Conservation (phyloP, 495 filamentous ascomycete species). For the Baudoinia panamericana region DNA sequence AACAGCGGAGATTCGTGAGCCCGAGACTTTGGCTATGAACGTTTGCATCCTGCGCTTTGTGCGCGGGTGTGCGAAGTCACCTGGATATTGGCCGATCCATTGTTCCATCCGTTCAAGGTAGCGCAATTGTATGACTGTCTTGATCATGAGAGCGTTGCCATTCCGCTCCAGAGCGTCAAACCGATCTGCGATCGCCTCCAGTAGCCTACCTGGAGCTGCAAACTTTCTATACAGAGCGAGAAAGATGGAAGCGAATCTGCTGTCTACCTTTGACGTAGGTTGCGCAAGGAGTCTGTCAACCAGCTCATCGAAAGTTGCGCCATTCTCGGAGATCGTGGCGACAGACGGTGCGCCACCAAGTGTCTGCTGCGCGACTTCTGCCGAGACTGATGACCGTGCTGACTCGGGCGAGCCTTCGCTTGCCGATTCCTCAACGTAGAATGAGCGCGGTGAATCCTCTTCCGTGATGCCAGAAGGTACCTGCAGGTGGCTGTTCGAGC, state of each 20-base stretch:
- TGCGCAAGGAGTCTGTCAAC: conserved; percentile 72
- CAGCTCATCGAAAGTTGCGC: conserved; percentile 64
- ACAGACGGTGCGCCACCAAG: not conserved
- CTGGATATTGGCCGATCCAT: conserved; percentile 84
- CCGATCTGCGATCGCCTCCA: conserved; percentile 58
- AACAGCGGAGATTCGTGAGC: conserved; percentile 60
- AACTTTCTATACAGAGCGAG: conserved; percentile 94
- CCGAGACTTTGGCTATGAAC: conserved; percentile 56
- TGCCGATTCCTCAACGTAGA: conserved; percentile 27
- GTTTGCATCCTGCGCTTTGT: conserved; percentile 55
- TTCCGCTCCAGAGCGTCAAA: conserved; percentile 49
- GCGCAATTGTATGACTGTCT: conserved; percentile 65
- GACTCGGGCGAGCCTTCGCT: conserved; percentile 22
- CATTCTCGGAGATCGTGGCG: conserved; percentile 17
- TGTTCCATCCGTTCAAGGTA: conserved; percentile 72
- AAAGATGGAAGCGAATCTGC: conserved; percentile 75
- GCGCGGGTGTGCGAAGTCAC: conserved; percentile 74
- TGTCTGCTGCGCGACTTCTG: conserved; percentile 3
- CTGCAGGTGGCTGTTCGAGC: conserved; percentile 3
- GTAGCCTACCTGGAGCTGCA: conserved; percentile 60
- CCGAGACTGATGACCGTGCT: conserved; percentile 11
- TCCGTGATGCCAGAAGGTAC: conserved; percentile 2
- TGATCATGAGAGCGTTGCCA: conserved; percentile 46
- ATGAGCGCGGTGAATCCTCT: conserved; percentile 17
- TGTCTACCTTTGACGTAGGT: conserved; percentile 71